Conservation (phyloP, 1,284 basidiomycete species). For the Stygiomarasmius scandens region DNA sequence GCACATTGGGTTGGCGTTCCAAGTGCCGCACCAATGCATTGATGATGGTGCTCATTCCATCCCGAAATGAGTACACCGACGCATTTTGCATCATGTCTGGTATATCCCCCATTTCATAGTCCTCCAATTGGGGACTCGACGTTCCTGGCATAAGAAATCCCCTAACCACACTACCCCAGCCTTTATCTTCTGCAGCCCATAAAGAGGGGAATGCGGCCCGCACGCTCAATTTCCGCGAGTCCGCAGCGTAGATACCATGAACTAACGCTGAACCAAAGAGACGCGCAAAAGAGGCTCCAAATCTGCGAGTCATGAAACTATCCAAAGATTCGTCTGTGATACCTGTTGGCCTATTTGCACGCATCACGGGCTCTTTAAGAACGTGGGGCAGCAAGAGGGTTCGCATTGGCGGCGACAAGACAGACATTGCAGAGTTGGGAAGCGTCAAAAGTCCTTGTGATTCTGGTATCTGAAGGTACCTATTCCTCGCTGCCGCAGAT, state of each 20-base stretch:
- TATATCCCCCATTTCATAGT: constrained; percentile 59
- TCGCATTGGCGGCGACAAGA: constrained; percentile 50
- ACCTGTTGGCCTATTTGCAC: constrained; percentile 39
- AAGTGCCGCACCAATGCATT: constrained; percentile 57
- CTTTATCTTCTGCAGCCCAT: constrained; percentile 68
- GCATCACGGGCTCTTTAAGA: constrained; percentile 60
- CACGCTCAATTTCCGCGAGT: constrained; percentile 57
- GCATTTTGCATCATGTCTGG: constrained; percentile 55
- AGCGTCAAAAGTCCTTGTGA: constrained; percentile 43
- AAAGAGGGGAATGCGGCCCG: constrained; percentile 77
- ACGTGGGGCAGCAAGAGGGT: constrained; percentile 56
- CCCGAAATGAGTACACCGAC: constrained; percentile 80
- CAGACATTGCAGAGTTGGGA: constrained; percentile 51
- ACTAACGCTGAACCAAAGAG: constrained; percentile 46
- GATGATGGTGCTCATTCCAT: constrained; percentile 78
- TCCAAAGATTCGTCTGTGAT: constrained; percentile 81
- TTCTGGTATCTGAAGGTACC: constrained; percentile 71
- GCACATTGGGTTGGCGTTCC: constrained; percentile 54
- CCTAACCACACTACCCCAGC: constrained; percentile 69
- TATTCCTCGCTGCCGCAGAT: constrained; percentile 72
- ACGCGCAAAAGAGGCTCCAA: constrained; percentile 74
- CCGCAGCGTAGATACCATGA: constrained; percentile 21
- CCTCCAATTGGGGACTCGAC: constrained; percentile 24
- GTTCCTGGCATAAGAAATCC: constrained; percentile 51
- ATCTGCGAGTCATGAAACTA: constrained; percentile 75